Base-by-base conservation (phyloP, 192 early-diverging fungal species). In the Funneliformis geosporum region DNA sequence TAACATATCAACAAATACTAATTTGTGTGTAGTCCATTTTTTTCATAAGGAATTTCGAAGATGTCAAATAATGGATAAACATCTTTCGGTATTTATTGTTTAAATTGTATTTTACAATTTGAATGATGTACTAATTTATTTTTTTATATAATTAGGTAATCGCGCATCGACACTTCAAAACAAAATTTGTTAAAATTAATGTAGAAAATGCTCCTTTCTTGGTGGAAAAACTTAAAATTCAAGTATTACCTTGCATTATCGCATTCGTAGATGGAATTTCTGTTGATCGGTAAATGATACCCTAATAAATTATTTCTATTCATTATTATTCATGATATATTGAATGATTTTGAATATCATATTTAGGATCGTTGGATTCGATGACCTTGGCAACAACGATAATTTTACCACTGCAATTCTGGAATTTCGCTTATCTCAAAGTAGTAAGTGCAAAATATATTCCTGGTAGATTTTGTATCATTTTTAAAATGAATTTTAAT, bases 21-120 rank as follows among this genome's bases (percentile, higher is more conserved):
- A 90, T 39, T 87, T 86, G n/a, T 86, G 91, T 21, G 93, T 97
- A 0, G 88, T 92, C 9, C 96, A 98, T 79, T 99, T 99, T 80
- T 93, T 85, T 39, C 97, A 99, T 79, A 91, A 93, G 64, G 95
- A 98, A 78, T 99, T 99, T 85, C 88, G 95, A 65, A 88, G 96
- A 43, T 99, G 97, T 82, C 91, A 94, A 80, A 95, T 98, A 55
- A 91, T 99, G 80, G 96, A 99, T 82, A 91, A 86, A 82, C 97
- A 99, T 83, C 81, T 99, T 46, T 88, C 90, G 77, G 88, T 93
- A 84, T 33, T 14, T 16, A 47, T 16, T 55, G 7, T 43, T 43
- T 43, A 43, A 43, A 43, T 55, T 55, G 18, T 1, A 9, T 55
- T 55, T 47, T 47, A n/a, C n/a, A n/a, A n/a, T n/a, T n/a, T n/a